Evolutionary conservation across 164 flowering plant species (phyloP).

Genomic region (Liquidambar formosana): DNA sequence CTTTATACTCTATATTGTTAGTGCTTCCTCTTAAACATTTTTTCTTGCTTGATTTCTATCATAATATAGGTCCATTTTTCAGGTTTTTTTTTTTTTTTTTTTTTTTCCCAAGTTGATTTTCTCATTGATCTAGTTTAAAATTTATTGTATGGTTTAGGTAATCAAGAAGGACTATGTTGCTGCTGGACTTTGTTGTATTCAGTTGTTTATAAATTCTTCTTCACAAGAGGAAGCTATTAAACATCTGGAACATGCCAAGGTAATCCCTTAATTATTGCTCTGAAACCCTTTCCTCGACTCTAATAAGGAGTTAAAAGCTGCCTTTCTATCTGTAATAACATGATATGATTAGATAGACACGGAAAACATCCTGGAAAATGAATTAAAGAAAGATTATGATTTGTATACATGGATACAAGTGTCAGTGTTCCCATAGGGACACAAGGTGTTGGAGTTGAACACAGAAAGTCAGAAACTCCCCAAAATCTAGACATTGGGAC

Average conservation of each 20-base stretch:
- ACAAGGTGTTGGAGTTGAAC: neutral
- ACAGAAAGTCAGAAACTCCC: neutral
- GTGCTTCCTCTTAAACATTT: too few relatives aligned
- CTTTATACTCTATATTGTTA: neutral
- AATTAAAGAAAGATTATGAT: neutral
- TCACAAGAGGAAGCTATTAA: conserved; percentile 88
- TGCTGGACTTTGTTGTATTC: conserved; percentile 97
- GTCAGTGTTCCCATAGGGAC: neutral
- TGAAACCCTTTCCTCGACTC: neutral
- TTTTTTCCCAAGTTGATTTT: too few relatives aligned
- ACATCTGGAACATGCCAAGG: conserved; percentile 92
- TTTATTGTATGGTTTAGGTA: conserved; percentile 54
- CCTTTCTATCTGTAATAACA: neutral
- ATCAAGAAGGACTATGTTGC: conserved; percentile 93
- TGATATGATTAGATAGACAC: neutral
- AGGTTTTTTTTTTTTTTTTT: neutral
- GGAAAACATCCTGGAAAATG: neutral
- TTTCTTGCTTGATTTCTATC: neutral
- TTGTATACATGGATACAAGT: neutral
- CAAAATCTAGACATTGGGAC: neutral
- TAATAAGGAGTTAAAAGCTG: neutral
- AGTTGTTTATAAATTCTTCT: conserved; percentile 85
- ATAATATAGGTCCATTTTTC: neutral
- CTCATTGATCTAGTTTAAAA: conserved; percentile 1
- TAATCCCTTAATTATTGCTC: conserved; percentile 17